Conservation (phyloP, 768 basidiomycete genomes). For the Leucocoprinus birnbaumii region DNA sequence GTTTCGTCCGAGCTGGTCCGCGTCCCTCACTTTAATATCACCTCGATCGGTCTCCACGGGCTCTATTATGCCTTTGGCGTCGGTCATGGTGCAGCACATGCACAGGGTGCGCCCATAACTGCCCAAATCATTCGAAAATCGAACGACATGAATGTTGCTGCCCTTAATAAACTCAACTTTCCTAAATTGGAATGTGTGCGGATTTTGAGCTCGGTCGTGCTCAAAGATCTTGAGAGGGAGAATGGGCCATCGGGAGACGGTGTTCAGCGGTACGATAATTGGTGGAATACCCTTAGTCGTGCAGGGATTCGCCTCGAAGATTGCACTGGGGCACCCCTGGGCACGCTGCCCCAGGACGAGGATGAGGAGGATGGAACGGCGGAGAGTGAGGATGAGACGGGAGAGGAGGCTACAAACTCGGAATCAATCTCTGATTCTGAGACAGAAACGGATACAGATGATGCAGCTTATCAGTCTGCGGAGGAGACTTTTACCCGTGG, state of each 20-base stretch:
- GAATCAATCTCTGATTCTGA: conserved; percentile 19
- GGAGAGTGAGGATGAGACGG: conserved; percentile 25
- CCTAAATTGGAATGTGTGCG: conserved; percentile 60
- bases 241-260: conserved; percentile 46
- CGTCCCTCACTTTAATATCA: conserved; percentile 55
- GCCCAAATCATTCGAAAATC: conserved; percentile 44
- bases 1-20: conserved; percentile 38
- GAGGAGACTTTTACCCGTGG: conserved; percentile 9
- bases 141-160: conserved; percentile 66
- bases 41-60: conserved; percentile 66
- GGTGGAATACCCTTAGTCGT: conserved; percentile 54
- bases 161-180: conserved; percentile 52
- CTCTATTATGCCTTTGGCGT: conserved; percentile 69
- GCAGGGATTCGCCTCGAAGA: conserved; percentile 66
- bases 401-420: conserved; percentile 26
- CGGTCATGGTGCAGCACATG: conserved; percentile 42
- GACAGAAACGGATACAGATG: conserved; percentile 1
- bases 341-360: conserved; percentile 41
- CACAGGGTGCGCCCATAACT: conserved; percentile 38
- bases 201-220: conserved; percentile 50
- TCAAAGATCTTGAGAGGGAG: conserved; percentile 53
- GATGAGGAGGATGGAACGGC: conserved; percentile 25
- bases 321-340: conserved; percentile 67
- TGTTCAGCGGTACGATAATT: conserved; percentile 61
- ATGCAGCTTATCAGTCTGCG: conserved; percentile 7